Base-by-base conservation (phyloP, 2,329 filamentous ascomycete genomes). In the Teratosphaeriaceae sp. region DNA sequence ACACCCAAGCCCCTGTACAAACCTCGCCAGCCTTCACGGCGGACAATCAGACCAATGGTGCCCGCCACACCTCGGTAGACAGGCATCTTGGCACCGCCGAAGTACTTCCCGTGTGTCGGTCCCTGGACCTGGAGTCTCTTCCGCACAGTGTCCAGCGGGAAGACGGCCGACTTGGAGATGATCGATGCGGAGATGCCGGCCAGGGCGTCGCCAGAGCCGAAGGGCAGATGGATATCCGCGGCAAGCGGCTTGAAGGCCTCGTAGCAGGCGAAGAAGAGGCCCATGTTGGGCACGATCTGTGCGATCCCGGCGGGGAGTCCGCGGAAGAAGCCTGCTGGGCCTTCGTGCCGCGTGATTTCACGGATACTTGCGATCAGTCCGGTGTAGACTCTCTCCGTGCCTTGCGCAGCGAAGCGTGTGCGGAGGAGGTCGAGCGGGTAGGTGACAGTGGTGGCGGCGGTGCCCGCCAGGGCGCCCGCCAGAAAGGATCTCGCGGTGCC, bases 251-350 rank as follows among this genome's bases (percentile, higher is more conserved):
- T 73, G 39, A 94, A 68, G 8, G 75, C 73, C 65, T 98, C 92
- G 68, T 97, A 98, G 30, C 80, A 77, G 24, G 85, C 78, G 66
- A 98, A 98, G 70, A 98, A 97, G 2, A 95, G 73, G 12, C 92
- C 92, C 92, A 98, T 98, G 63, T 90, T 94, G 2, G 92, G 92
- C 8, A 95, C 79, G 38, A 97, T 92, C 69, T 96, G 89, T 20
- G 75, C 83, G 18, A 97, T 71, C 0, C 84, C 88, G 1, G 90
- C 89, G 1, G 77, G 77, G 24, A 94, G 71, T 3, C 92, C 92
- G 38, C 88, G 85, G 65, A 95, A 98, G 69, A 94, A 97, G 0
- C 92, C 92, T 3, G 65, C 64, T 0, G 69, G 55, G 0, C 92
- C 92, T 68, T 98, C 92, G 47, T 85, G 75, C 3, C 72, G 72